Evolutionary conservation across 495 filamentous ascomycete genomes (phyloP), one percentile per base, ranked within the genome.

Genomic region (Hypoxylon perforatum): DNA sequence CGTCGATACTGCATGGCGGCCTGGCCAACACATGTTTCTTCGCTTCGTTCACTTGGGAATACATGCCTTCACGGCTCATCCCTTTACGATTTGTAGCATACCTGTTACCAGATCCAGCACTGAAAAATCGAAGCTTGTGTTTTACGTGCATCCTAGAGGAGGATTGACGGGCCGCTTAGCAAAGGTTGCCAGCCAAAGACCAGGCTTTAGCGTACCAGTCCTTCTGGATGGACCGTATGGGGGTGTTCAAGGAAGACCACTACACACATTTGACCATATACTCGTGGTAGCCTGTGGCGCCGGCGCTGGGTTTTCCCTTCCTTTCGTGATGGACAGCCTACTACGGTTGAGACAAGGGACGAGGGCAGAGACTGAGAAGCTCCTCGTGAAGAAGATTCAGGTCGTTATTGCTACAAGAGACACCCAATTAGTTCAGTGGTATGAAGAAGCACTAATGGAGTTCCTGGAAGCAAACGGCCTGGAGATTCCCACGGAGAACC

Each of bases 181-280:
- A 1, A 52, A 57, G 12, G 59, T 52, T 3, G 61, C 60, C 0
- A 15, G 50, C 5, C 39, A 57, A 21, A 35, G 49, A 1, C 65
- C 67, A 0, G 63, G 62, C 1, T 58, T 60, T 18, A 69, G 49
- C 12, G 91, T 91, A 63, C 83, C 85, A 2, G 88, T 90, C 10
- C 86, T 89, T 52, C 69, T 94, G 3, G 91, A 94, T 67, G 91
- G 91, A 0, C 91, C 91, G 0, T 94, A 94, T 58, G 91, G 91
- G 11, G 91, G 91, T 80, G 54, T 73, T 10, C 46, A 57, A 39
- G 66, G 54, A 7, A 49, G 46, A 25, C 39, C 63, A 10, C 30
- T 74, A 35, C 28, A 57, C 2, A 63, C 38, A 0, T 78, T 75
- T 14, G 78, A 83, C 28, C 77, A 71, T 3, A 47, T 75, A 1